Base-by-base conservation (phyloP, 805 yeast genomes). In the Nakazawaea wyomingensis region DNA sequence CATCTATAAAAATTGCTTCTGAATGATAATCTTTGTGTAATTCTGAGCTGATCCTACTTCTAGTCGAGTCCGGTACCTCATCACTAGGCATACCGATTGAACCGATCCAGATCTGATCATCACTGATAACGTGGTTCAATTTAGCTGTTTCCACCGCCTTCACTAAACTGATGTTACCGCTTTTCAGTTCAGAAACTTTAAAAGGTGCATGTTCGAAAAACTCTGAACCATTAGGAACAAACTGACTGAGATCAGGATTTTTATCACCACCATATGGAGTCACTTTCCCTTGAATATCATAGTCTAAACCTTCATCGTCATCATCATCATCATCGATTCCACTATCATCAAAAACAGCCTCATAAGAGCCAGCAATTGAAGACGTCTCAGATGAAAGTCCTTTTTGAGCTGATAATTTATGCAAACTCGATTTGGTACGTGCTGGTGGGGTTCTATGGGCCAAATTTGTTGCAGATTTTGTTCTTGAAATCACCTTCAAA, bases 81-180 rank as follows among this genome's bases (percentile, higher is more conserved):
- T 93, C 97, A 16, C 91, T 83, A 16, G 97, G 96, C 72, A 89
- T 84, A 21, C 96, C 95, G 27, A 85, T 63, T 0, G 96, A 81
- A n/a, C 99, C 99, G 2, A 91, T 76, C 96, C 96, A 91, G 37
- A 67, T 69, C 4, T 64, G 56, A 9, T 68, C 65, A 0, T 62
- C 54, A 30, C 49, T 45, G 33, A 40, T 43, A 33, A 57, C 44
- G 1, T 68, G 57, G 28, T 71, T 62, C 17, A 60, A 56, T 11
- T 74, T 56, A 0, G 91, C 83, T 5, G 82, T 65, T 37, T 74
- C 72, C 13, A 93, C 76, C 0, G 98, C 96, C 51, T 93, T 91
- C 48, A 78, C 76, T 54, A 93, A 71, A 7, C 96, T 93, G 26
- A 90, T 95, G 56, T 93, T 93, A 6, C 97, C 96, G 50, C 80